These are phyloP conservation scores for Calonectria ilicicola DNA, from an alignment of 2,329 filamentous ascomycete species.

Conservation along the genomic window DNA sequence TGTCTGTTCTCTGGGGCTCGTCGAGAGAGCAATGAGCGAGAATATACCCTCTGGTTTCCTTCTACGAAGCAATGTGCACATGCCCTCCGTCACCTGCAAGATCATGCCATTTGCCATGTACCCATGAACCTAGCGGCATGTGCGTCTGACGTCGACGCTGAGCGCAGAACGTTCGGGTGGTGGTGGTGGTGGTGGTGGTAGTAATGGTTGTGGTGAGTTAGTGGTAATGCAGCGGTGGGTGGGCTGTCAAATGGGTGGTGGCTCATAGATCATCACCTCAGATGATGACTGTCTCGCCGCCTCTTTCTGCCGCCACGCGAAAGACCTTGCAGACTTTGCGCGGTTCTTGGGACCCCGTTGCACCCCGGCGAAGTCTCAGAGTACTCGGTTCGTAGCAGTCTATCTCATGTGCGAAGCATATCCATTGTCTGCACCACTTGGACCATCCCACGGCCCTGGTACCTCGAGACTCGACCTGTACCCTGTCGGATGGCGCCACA, in stretches of 20 bases:
- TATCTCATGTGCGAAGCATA: not conserved
- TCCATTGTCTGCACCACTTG: not conserved
- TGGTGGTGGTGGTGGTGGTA: constrained; percentile 24
- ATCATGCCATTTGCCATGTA: constrained; percentile 17
- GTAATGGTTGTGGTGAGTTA: constrained; percentile 15
- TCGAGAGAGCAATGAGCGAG: not conserved
- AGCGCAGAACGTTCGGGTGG: constrained; percentile 19
- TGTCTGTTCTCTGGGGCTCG: not conserved
- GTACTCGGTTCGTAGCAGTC: constrained; percentile 4
- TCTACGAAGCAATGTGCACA: not conserved
- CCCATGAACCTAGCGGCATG: constrained; percentile 10
- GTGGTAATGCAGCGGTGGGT: constrained; percentile 27
- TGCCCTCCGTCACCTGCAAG: not conserved
- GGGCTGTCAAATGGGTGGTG: constrained; percentile 32
- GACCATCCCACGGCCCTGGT: not conserved
- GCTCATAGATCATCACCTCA: constrained; percentile 32
- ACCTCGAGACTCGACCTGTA: not conserved
- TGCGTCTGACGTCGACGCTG: constrained; percentile 18
- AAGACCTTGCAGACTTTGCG: not conserved
- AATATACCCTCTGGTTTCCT: not conserved
- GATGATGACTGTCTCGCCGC: constrained; percentile 27
- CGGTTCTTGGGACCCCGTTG: not conserved
- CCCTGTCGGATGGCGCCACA: not conserved
- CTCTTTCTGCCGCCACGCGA: constrained; percentile 13
- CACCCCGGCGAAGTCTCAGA: constrained; percentile 8